Evolutionary conservation across 345 rosid species (phyloP), one percentile per base, ranked within the genome.

Genomic region (Kandelia obovata): DNA sequence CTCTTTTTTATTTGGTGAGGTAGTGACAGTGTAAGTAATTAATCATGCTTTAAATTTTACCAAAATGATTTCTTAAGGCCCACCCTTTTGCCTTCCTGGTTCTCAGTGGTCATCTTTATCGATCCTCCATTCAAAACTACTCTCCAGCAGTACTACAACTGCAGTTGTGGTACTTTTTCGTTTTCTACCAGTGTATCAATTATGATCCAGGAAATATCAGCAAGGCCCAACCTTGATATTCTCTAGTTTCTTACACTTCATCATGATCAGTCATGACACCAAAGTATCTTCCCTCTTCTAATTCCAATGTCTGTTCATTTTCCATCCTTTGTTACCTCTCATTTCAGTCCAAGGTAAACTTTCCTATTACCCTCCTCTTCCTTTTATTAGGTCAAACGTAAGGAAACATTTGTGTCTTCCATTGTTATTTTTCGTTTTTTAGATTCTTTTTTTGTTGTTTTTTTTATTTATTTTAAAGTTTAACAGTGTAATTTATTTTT

Each of bases 341-440:
- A 78, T 70, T 83, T 78, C 77, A 73, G 79, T 76, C 81, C 84
- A 81, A 83, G 66, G 77, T 76, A 70, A 71, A 56, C 52, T 66
- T 71, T 66, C 69, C 43, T 64, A 30, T 61, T 77, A 47, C 69
- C 76, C 74, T 64, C 49, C 13, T 70, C 78, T 71, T 65, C 63
- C 49, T 83, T 77, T 77, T 75, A 75, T 57, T 75, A 66, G 61
- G 43, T 64, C 47, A 46, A 61, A 7, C 7, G 37, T 34, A 7
- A 34, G 7, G 37, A 34, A 34, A 34, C 37, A 34, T 34, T 7
- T 34, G 9, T 34, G 37, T 34, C 37, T 6, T 34, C 37, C 37
- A 1, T 34, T 2, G 6, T 34, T 34, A 34, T 34, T 34, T 7
- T 7, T 7, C 9, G 9, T 7, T 7, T 34, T 34, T 34, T 34